Conservation (phyloP, 75 land plant genomes). For the Sequoiadendron giganteum region DNA sequence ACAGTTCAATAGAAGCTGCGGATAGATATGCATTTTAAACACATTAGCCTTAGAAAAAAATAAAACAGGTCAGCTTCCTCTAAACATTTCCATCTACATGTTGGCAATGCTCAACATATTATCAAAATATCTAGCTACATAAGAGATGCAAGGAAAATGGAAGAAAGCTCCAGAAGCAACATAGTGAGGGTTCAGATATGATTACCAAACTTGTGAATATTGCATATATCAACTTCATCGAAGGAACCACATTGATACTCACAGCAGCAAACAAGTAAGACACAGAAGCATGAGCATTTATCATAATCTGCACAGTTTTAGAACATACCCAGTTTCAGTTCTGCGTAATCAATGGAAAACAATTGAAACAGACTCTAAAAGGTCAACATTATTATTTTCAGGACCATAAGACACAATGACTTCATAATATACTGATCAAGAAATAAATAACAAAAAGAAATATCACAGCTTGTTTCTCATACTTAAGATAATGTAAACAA, state of each 20-base stretch:
- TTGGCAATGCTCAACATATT: not conserved
- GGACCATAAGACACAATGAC: not conserved
- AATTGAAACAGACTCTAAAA: not conserved
- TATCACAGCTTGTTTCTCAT: not conserved
- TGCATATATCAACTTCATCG: constrained; percentile 73
- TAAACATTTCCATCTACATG: not conserved
- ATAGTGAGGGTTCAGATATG: not conserved
- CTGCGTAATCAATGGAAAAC: not conserved
- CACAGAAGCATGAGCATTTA: constrained; percentile 85
- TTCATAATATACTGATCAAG: not conserved
- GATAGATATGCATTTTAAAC: not conserved
- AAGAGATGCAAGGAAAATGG: not conserved
- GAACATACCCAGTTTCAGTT: not conserved
- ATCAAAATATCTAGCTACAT: not conserved
- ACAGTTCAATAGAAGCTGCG: constrained; percentile 78
- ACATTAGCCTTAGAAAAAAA: not conserved
- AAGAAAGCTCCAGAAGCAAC: constrained; percentile 3
- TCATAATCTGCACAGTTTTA: constrained; percentile 66
- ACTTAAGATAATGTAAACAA: not conserved
- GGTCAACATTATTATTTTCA: not conserved
- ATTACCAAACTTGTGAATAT: constrained; percentile 78
- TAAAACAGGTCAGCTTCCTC: not conserved
- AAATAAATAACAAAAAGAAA: not conserved
- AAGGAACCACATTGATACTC: constrained; percentile 70
- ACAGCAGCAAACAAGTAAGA: constrained; percentile 55